Evolutionary conservation across 805 yeast species (phyloP), one percentile per base, ranked within the genome.

Genomic region (Candida hungchunana): DNA sequence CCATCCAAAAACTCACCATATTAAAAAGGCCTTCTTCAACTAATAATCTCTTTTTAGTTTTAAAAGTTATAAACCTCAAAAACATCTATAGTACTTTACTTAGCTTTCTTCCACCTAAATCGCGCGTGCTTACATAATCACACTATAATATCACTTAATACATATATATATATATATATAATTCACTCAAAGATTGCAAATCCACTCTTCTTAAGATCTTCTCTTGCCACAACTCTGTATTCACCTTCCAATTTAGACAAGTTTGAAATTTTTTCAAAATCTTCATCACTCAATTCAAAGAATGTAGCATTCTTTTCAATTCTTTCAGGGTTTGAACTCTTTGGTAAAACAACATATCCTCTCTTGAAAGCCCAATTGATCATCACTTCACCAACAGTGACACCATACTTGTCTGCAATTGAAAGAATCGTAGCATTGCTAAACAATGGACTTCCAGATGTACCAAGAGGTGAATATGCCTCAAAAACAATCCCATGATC

Each of bases 331-430:
- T 62, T 65, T 13, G 66, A 66, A 18, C 76, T 69, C 51, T 73
- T 73, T 36, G 77, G 77, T 37, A 73, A 53, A 10, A 73, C 76
- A 31, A 76, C 72, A 23, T 72, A 62, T 20, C 71, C 75, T 60
- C 83, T 74, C 51, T 66, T 62, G 15, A 71, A 57, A 23, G 71
- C 77, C 85, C 85, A 79, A 18, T 79, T 73, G 43, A 78, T 62
- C 34, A 74, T 60, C 20, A 77, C 51, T 32, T 70, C 69, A 12
- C 78, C 81, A 9, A 77, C 66, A 8, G 57, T 55, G 10, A 56
- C 60, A 9, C 50, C 50, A 42, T 67, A 55, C 40, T 67, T 66
- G 22, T 66, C 54, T 10, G 81, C 80, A 27, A 78, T 50, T 8
- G 59, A 56, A 6, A 49, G 39, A 13, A 79, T 50, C 6, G 59